Base-by-base conservation (phyloP, 208 protist species). In the Wallacemonas sp. region DNA sequence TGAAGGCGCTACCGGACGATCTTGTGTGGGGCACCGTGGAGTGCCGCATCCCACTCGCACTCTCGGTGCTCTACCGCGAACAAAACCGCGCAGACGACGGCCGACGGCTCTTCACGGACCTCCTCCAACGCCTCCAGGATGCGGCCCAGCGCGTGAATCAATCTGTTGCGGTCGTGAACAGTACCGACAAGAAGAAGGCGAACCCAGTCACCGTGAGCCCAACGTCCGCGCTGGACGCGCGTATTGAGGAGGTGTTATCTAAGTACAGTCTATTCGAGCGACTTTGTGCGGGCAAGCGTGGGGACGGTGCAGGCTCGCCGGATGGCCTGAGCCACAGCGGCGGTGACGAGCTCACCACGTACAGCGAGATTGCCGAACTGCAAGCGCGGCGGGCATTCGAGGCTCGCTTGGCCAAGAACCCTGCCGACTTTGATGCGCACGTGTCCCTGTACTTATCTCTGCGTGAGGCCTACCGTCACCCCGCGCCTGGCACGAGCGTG, bases 191-290 rank as follows among this genome's bases (percentile, higher is more conserved):
- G 5, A 22, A 73, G 26, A 48, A 62, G n/a, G 41, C 45, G 41
- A 34, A 33, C 32, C 13, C 55, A 50, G 54, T 39, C 27, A 32
- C 52, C 52, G 63, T 46, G 6, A 44, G 21, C 34, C 24, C 54
- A 1, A 27, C 37, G 37, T 22, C 54, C 2, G 45, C n/a, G 30
- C 39, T 60, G 3, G 38, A 71, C 4, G 26, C 53, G 12, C 33
- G 71, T 30, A 19, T 82, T 24, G 85, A 94, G 37, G 63, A 78
- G 32, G 66, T 86, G 36, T 68, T 95, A 46, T 60, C 77, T 33
- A 75, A 66, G n/a, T 91, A 91, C 60, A 79, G 72, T 39, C 77
- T 74, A 3, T 91, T 89, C 75, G 83, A 92, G 62, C 74, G 85
- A 0, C 59, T 83, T 30, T 57, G 81, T 55, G 85, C 78, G 3